Conservation (phyloP, 371 early-diverging fungal species). For the Rhizopus stolonifer region DNA sequence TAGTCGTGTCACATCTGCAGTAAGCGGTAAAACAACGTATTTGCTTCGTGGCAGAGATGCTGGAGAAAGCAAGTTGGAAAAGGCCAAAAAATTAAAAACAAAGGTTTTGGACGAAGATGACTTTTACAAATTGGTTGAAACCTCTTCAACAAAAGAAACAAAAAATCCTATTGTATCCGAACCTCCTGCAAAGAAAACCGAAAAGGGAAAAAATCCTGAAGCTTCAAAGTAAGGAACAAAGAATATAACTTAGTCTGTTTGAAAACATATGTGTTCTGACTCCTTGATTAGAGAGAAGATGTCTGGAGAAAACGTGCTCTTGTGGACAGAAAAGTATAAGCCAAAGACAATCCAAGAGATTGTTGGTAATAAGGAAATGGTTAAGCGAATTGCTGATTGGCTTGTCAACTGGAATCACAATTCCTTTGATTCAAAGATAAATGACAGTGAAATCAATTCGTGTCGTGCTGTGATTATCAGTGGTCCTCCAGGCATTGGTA, state of each 20-base stretch:
- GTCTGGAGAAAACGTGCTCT: background rate
- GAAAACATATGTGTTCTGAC: no score
- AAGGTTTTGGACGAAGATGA: constrained; percentile 87
- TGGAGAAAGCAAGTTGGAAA: constrained; percentile 89
- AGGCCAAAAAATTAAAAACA: constrained; percentile 76
- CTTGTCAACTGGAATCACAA: constrained; percentile 25
- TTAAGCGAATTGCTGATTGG: constrained; percentile 32
- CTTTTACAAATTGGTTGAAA: constrained; percentile 80
- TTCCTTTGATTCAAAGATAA: constrained; percentile 10
- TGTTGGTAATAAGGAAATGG: constrained; percentile 90
- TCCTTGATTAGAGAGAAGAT: no score
- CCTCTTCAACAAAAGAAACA: constrained; percentile 24
- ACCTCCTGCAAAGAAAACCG: constrained; percentile 12
- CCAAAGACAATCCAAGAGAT: constrained; percentile 85
- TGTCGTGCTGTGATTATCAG: constrained; percentile 85
- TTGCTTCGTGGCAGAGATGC: constrained; percentile 92
- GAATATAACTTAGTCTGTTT: no score
- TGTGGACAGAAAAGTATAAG: constrained; percentile 97
- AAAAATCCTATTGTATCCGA: constrained; percentile 3
- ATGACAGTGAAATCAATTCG: constrained; percentile 14
- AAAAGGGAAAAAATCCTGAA: background rate
- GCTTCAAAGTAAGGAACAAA: constrained; percentile 4
- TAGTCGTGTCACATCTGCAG: constrained; percentile 81
- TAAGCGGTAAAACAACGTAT: constrained; percentile 91
- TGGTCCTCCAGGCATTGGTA: constrained; percentile 99